Conservation (phyloP, 352 stramenopile genomes). For the Globisporangium canariense region DNA sequence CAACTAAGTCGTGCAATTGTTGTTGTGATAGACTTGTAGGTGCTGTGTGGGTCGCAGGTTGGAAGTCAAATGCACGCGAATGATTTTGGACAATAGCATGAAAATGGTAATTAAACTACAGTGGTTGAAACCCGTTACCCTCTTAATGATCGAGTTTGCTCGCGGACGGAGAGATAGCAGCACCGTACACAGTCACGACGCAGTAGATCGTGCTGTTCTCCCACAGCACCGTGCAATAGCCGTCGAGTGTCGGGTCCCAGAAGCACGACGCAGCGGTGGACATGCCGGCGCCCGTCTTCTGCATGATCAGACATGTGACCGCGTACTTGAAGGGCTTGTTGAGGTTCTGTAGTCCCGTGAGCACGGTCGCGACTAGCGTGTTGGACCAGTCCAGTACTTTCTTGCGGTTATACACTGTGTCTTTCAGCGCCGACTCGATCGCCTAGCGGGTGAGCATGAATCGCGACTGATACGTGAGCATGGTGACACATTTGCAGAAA, state of each 20-base stretch:
- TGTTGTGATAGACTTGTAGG: not conserved
- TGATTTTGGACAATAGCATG: not conserved
- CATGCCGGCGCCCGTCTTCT: constrained; percentile 77
- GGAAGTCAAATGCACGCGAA: not conserved
- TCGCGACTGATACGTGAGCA: not conserved
- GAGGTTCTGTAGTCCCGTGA: constrained; percentile 79
- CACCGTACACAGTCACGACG: constrained; percentile 79
- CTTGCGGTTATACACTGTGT: constrained; percentile 84
- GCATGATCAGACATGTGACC: constrained; percentile 85
- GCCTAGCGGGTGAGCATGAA: constrained; percentile 24
- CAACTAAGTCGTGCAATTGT: constrained; percentile 1
- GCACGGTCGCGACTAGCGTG: constrained; percentile 70
- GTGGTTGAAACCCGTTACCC: not conserved
- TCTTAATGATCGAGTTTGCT: constrained; percentile 67
- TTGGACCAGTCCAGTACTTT: constrained; percentile 87
- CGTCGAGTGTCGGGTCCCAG: constrained; percentile 75
- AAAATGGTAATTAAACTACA: not conserved
- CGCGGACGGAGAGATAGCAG: constrained; percentile 73
- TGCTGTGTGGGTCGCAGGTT: not conserved
- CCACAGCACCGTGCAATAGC: constrained; percentile 81
- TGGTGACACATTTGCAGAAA: not conserved
- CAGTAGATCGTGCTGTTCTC: constrained; percentile 86
- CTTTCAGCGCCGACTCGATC: constrained; percentile 74
- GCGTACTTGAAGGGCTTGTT: constrained; percentile 87
- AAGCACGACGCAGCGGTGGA: constrained; percentile 68